These are phyloP conservation scores for Fusarium dlaminii DNA, from an alignment of 2,329 filamentous ascomycete genomes.

Conservation along the genomic window DNA sequence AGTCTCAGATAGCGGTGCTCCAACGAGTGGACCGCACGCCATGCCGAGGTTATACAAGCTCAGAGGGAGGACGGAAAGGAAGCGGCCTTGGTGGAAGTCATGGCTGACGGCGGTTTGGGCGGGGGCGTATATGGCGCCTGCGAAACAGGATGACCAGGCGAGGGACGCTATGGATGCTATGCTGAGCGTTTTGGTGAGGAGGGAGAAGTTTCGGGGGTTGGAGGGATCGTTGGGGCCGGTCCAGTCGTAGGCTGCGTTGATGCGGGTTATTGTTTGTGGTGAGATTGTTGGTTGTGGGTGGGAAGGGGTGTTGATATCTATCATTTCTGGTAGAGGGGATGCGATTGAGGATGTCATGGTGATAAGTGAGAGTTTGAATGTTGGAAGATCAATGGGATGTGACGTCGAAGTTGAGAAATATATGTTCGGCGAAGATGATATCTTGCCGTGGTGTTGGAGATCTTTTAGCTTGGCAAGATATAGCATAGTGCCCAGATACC, in stretches of 20 bases:
- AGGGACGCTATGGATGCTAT: conserved; percentile 15
- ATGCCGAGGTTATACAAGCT: conserved; percentile 31
- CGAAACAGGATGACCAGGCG: conserved; percentile 10
- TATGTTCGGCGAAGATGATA: background rate
- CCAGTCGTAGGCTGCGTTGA: conserved; percentile 31
- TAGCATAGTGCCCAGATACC: rapidly evolving
- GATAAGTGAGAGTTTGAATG: rapidly evolving
- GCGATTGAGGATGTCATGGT: background rate
- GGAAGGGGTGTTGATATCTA: background rate
- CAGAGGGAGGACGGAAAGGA: background rate
- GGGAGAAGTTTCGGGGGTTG: conserved; percentile 26
- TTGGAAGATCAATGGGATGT: background rate
- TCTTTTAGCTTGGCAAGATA: background rate
- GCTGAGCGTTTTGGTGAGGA: background rate
- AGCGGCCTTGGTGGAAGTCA: background rate
- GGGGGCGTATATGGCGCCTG: conserved; percentile 17
- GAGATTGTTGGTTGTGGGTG: background rate
- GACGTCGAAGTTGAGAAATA: background rate
- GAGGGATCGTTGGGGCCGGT: conserved; percentile 12
- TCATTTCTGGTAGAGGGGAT: background rate
- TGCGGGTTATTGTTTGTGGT: conserved; percentile 13
- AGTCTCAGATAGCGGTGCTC: conserved; percentile 21
- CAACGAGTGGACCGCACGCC: conserved; percentile 22
- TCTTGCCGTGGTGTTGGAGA: background rate
- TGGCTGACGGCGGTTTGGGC: conserved; percentile 2